These are phyloP conservation scores for Heracleum sosnowskyi DNA, from an alignment of 129 eudicot genomes.

Conservation along the genomic window DNA sequence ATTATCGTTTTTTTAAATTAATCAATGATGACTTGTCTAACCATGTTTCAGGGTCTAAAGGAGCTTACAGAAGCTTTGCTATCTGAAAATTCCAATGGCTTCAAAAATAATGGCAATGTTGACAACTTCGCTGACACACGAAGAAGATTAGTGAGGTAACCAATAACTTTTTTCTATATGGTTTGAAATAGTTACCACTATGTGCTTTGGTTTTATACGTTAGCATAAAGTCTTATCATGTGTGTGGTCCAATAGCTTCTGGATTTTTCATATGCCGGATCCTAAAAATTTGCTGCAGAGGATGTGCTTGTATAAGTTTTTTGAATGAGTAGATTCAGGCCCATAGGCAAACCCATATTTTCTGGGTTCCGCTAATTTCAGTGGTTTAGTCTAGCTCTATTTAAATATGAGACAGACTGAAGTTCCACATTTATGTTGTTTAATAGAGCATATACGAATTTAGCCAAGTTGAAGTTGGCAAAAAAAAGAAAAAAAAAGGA, in stretches of 20 bases:
- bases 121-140: conserved; percentile 5
- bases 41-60: conserved; percentile 26
- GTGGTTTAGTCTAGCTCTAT: neutral
- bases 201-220: neutral
- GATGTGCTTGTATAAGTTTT: neutral
- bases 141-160: conserved; percentile 22
- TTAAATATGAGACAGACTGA: neutral
- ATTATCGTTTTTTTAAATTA: neutral
- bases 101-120: conserved; percentile 12
- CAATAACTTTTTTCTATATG: neutral
- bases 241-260: neutral
- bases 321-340: neutral
- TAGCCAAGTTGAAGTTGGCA: neutral
- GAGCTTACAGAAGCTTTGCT: conserved; percentile 14
- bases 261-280: neutral
- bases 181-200: neutral
- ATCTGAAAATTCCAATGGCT: neutral
- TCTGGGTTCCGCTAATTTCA: neutral
- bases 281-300: neutral
- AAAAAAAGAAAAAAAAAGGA: neutral
- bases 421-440: neutral
- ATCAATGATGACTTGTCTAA: neutral
- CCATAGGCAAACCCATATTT: neutral
- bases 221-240: neutral
- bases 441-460: neutral